Evolutionary conservation across 768 basidiomycete genomes (phyloP), one percentile per base, ranked within the genome.

Genomic region (Hygrocybe coccinea): DNA sequence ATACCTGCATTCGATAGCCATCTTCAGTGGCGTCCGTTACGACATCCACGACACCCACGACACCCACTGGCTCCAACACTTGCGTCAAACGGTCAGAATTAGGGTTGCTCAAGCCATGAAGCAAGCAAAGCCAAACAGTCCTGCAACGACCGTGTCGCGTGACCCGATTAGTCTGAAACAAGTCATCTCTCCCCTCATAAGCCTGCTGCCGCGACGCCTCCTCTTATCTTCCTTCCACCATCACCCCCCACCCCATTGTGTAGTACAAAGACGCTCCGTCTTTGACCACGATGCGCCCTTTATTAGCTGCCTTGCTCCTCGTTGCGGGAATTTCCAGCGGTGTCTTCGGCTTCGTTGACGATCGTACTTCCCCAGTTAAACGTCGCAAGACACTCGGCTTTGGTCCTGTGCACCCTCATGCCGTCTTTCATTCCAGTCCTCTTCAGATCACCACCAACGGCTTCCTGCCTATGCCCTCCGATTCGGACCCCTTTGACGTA

Each of bases 381-480:
- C 67, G 65, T 36, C 84, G 95, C 65, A 97, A 97, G 86, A 82
- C 95, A 0, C 80, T 98, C 54, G 85, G 86, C 21, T 97, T 95
- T 67, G 95, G 95, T 1, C 92, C 93, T 5, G 73, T 78, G 15
- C 86, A 86, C 58, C 81, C 84, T 3, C 86, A 91, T 62, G 86
- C 87, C 5, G 80, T 80, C 46, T 91, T 85, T 72, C 69, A 74
- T 54, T 73, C 83, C 6, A 76, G 65, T 55, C 75, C 79, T 9
- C 71, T 75, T 68, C 69, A 76, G 64, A 70, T 85, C 58, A 61
- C 66, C 33, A 72, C 76, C 58, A 74, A 73, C 56, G 74, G 71
- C 1, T 75, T 80, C 50, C 61, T 72, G 10, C 72, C 75, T 46
- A 59, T 67, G 57, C 67, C 71, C 55, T 56, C 71, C 8, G 63